Percentiles rank a stretch among this genome's conserved stretches.
phyloP scores from a whole-genome alignment of 1,284 basidiomycete genomes.

The Coriolopsis trogii region DNA sequence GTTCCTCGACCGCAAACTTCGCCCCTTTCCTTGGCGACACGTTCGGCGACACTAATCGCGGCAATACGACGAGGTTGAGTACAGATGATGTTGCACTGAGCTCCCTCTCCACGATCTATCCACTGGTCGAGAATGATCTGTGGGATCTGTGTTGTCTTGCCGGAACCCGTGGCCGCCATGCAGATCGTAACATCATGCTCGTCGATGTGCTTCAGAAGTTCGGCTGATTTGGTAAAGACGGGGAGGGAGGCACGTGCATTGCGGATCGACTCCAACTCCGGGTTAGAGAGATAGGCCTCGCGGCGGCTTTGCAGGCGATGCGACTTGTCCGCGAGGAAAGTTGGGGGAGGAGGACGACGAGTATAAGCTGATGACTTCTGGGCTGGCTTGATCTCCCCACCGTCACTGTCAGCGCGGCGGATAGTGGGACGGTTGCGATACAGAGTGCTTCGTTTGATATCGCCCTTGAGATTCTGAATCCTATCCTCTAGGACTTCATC shows the following conservation, averaged over 20 bases:
- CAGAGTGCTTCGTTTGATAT: conserved; percentile 61
- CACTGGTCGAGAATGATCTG: conserved; percentile 90
- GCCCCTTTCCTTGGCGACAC: conserved; percentile 90
- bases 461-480: conserved; percentile 72
- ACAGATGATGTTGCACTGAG: conserved; percentile 89
- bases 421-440: conserved; percentile 48
- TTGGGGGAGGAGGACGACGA: conserved; percentile 32
- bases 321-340: conserved; percentile 57
- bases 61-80: conserved; percentile 94
- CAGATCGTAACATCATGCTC: conserved; percentile 89
- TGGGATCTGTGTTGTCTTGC: conserved; percentile 96
- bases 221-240: conserved; percentile 68
- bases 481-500: conserved; percentile 73
- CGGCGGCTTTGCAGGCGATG: conserved; percentile 56
- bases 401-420: conserved; percentile 27
- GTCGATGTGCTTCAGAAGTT: conserved; percentile 73
- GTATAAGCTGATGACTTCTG: conserved; percentile 21
- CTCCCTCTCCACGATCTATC: conserved; percentile 80
- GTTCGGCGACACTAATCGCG: conserved; percentile 91
- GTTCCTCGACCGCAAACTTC: conserved; percentile 70
- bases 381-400: conserved; percentile 12
- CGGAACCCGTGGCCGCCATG: conserved; percentile 95
- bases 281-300: conserved; percentile 66
- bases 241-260: conserved; percentile 70
- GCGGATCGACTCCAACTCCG: conserved; percentile 70